Conservation (phyloP, 805 yeast genomes). For the Pichia manshurica region DNA sequence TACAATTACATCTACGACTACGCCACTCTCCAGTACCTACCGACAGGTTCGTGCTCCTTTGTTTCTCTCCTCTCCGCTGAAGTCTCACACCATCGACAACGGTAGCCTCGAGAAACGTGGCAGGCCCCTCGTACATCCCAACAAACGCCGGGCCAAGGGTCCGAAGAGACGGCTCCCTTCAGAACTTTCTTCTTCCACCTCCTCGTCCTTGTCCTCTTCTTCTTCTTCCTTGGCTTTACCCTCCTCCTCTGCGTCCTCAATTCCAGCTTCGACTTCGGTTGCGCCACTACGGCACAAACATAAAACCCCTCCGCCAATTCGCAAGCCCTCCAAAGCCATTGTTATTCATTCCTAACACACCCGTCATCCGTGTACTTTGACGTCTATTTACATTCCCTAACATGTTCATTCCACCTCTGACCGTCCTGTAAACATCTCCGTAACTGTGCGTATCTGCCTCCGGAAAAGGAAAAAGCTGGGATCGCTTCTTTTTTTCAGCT, state of each 20-base stretch:
- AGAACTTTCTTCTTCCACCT: too few relatives aligned
- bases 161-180: constrained; percentile 50
- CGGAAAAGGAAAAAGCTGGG: too few relatives aligned
- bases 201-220: too few relatives aligned
- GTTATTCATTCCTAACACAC: not conserved
- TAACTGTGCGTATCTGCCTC: too few relatives aligned
- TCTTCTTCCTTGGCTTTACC: not conserved
- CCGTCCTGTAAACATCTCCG: too few relatives aligned
- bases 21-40: not conserved
- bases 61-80: too few relatives aligned
- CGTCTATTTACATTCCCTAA: too few relatives aligned
- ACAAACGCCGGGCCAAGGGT: constrained; percentile 44
- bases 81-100: constrained; percentile 2
- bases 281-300: not conserved
- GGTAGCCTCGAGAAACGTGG: not conserved
- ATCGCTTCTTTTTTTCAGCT: too few relatives aligned
- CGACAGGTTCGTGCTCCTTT: too few relatives aligned
- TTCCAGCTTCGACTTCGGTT: not conserved
- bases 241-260: not conserved
- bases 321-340: not conserved
- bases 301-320: not conserved
- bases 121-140: constrained; percentile 37
- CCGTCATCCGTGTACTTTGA: too few relatives aligned
- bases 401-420: too few relatives aligned
- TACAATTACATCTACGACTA: not conserved